A percentile compares a stretch with the other conserved stretches of the same genome.
Conservation (phyloP, 75 land plant genomes). For the Selaginella moellendorffii region DNA sequence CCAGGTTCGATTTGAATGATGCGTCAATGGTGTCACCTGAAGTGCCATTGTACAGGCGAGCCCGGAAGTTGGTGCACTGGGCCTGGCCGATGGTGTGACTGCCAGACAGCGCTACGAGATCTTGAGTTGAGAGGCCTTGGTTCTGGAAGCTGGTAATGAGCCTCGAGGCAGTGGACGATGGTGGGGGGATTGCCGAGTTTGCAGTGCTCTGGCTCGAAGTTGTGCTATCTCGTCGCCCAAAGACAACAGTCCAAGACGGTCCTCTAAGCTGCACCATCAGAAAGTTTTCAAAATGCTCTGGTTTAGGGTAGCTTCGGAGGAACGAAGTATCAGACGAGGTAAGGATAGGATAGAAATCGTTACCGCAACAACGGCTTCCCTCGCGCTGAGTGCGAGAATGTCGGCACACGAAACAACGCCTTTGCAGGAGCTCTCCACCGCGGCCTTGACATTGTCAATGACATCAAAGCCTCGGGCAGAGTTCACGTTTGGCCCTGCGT, state of each 20-base stretch:
- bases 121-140: not conserved
- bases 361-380: slow-evolving; percentile 49
- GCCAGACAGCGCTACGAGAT: not conserved
- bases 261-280: not conserved
- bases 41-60: not conserved
- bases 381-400: slow-evolving; percentile 41
- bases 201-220: not conserved
- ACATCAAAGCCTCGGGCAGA: slow-evolving; percentile 52
- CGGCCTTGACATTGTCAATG: slow-evolving; percentile 40
- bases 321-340: not conserved
- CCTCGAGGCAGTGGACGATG: not conserved
- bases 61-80: not conserved
- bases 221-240: not conserved
- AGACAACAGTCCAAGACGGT: not conserved
- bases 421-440: slow-evolving; percentile 36
- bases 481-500: slow-evolving; percentile 36
- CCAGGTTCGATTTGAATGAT: not conserved
- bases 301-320: too few relatives aligned
- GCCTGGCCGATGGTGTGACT: not conserved
- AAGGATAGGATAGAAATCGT: not conserved
- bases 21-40: not conserved
- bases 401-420: slow-evolving; percentile 65
- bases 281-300: too few relatives aligned
- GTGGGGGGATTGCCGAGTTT: not conserved
- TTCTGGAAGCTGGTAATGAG: not conserved